A percentile compares a stretch with the other conserved stretches of the same genome.
Conservation (phyloP, 2,329 filamentous ascomycete genomes). For the Cladosporium cucumerinum region DNA sequence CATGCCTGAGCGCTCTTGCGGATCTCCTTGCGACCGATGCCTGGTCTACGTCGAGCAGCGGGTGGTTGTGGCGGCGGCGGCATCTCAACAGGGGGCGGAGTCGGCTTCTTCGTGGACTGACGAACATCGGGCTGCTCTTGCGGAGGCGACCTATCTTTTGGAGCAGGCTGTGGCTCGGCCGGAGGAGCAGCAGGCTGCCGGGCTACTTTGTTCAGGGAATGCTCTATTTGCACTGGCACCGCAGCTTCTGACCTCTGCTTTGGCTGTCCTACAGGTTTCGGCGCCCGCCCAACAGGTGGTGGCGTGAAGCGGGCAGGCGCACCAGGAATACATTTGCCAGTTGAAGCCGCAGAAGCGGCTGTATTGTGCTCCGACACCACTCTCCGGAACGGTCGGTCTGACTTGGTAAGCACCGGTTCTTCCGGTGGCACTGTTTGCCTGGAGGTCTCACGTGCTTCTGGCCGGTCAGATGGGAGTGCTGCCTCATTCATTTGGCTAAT, state of each 20-base stretch:
- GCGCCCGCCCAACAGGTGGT: conserved; percentile 19
- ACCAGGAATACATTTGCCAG: conserved; percentile 24
- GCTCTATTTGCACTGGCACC: neutral
- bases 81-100: neutral
- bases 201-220: neutral
- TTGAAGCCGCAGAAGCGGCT: neutral
- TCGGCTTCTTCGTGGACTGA: neutral
- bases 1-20: conserved; percentile 9
- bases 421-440: conserved; percentile 6
- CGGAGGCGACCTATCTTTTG: neutral
- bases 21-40: conserved; percentile 8
- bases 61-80: neutral
- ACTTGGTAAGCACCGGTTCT: neutral
- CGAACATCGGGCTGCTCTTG: neutral
- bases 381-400: conserved; percentile 19
- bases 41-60: neutral
- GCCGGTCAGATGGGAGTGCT: neutral
- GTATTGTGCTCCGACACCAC: conserved; percentile 22
- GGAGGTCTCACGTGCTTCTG: neutral
- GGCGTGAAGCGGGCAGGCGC: conserved; percentile 31
- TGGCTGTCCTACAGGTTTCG: neutral
- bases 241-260: neutral
- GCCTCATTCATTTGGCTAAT: conserved; percentile 12
- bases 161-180: neutral
- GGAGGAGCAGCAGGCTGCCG: neutral